Base-by-base conservation (phyloP, 1,139 yeast genomes). In the Blastobotrys niveus region DNA sequence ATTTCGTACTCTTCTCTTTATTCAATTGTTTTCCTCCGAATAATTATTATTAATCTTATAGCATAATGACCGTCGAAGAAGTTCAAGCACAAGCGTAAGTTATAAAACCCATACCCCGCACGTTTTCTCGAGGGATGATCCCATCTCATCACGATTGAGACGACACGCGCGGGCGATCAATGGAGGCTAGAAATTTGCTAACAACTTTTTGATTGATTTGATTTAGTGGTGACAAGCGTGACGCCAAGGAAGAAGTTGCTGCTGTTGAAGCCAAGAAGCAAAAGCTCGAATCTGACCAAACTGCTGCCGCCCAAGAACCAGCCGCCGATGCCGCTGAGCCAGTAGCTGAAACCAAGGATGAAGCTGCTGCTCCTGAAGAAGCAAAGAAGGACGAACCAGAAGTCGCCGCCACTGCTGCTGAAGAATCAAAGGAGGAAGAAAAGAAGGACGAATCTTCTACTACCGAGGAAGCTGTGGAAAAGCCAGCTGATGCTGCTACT, bases 201-300 rank as follows among this genome's bases (percentile, higher is more conserved):
- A n/a, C n/a, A n/a, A n/a, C n/a, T n/a, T n/a, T n/a, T n/a, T n/a
- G n/a, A n/a, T n/a, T n/a, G n/a, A n/a, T n/a, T n/a, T n/a, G n/a
- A n/a, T 27, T 19, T 26, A 40, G 47, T 9, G 38, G 45, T 22
- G 35, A 18, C 21, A 46, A 46, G 46, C 48, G 48, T 14, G 48
- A 32, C 20, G 43, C 47, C 18, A 34, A 32, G 36, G 46, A 34
- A 34, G 43, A 38, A 34, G 46, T 25, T 15, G 34, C 45, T 15
- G 40, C 34, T 26, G 33, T 39, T 15, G 48, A 41, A 14, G 24
- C 42, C 14, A 45, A 45, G 42, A 39, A 43, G 34, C 43, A 43
- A 26, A 43, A 43, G 36, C 20, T 43, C 17, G 46, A 42, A 19
- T 22, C 20, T 25, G 41, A 24, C 18, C 22, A 21, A 15, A 32